Evolutionary conservation across 2,329 filamentous ascomycete genomes (phyloP).

Genomic region (Aquanectria penicillioides): DNA sequence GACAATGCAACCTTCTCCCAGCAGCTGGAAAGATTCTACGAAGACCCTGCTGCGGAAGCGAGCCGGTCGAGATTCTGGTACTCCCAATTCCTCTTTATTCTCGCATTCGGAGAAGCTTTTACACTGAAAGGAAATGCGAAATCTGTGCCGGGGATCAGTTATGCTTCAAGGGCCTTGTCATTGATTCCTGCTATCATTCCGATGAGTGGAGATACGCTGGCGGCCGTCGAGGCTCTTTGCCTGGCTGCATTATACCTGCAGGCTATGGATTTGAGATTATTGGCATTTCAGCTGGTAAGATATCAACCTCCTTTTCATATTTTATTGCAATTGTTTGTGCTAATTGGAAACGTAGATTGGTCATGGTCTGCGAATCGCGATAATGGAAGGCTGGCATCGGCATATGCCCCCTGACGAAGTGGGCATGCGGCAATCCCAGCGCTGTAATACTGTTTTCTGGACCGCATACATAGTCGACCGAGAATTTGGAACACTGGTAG

Average conservation of each 20-base stretch:
- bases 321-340: not conserved
- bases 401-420: conserved; percentile 18
- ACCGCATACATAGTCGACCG: conserved; percentile 16
- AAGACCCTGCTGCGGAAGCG: conserved; percentile 4
- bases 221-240: not conserved
- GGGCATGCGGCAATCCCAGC: not conserved
- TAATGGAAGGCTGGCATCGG: conserved; percentile 19
- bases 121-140: too few relatives aligned
- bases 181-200: conserved; percentile 16
- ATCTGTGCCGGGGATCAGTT: not conserved
- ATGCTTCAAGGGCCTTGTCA: conserved; percentile 8
- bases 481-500: conserved; percentile 14
- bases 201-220: not conserved
- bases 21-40: conserved; percentile 12
- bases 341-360: not conserved
- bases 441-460: conserved; percentile 18
- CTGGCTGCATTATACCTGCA: not conserved
- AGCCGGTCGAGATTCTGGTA: conserved; percentile 11
- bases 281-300: conserved; percentile 10
- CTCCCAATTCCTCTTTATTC: conserved; percentile 13
- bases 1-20: not conserved
- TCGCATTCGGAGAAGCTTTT: conserved; percentile 17
- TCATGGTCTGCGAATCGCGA: conserved; percentile 5
- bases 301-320: not conserved
- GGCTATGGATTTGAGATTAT: conserved; percentile 2